Conservation (phyloP, 2,329 filamentous ascomycete genomes). For the Ophiostoma ips region DNA sequence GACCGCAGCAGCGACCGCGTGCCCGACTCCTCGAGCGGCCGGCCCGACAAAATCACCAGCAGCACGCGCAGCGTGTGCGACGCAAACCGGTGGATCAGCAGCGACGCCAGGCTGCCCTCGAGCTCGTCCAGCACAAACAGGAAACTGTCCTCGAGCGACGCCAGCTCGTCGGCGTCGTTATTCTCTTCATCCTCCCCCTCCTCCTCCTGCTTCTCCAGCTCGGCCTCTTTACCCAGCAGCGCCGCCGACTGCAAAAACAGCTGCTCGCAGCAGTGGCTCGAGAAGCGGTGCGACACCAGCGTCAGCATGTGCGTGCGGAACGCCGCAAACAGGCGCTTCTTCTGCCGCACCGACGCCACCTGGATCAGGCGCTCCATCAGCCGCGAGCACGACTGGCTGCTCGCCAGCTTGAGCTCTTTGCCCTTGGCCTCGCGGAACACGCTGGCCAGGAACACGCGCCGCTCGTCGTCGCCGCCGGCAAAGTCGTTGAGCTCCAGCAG, state of each 20-base stretch:
- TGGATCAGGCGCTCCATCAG: constrained; percentile 85
- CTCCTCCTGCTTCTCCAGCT: constrained; percentile 24
- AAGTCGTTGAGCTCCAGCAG: constrained; percentile 86
- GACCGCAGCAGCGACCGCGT: constrained; percentile 70
- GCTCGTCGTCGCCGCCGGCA: constrained; percentile 52
- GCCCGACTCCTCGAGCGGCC: constrained; percentile 56
- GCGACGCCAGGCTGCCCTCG: constrained; percentile 67
- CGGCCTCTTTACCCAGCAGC: constrained; percentile 28
- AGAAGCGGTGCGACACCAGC: constrained; percentile 88
- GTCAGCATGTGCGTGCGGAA: constrained; percentile 80
- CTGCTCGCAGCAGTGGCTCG: constrained; percentile 92
- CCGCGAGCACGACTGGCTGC: constrained; percentile 87
- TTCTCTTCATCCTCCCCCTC: constrained; percentile 24
- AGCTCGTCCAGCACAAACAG: constrained; percentile 74
- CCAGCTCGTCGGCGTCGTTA: constrained; percentile 31
- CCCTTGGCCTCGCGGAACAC: constrained; percentile 77
- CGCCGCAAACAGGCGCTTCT: constrained; percentile 74
- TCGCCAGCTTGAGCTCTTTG: constrained; percentile 91
- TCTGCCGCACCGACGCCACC: constrained; percentile 61
- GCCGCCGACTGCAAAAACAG: constrained; percentile 71
- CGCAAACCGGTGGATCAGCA: constrained; percentile 78
- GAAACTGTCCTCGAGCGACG: constrained; percentile 74
- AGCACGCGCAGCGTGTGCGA: constrained; percentile 84
- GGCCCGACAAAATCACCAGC: constrained; percentile 70
- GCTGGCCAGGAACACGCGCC: constrained; percentile 58